Evolutionary conservation across 306 rosid genomes (phyloP).

Genomic region (Gillenia trifoliata): DNA sequence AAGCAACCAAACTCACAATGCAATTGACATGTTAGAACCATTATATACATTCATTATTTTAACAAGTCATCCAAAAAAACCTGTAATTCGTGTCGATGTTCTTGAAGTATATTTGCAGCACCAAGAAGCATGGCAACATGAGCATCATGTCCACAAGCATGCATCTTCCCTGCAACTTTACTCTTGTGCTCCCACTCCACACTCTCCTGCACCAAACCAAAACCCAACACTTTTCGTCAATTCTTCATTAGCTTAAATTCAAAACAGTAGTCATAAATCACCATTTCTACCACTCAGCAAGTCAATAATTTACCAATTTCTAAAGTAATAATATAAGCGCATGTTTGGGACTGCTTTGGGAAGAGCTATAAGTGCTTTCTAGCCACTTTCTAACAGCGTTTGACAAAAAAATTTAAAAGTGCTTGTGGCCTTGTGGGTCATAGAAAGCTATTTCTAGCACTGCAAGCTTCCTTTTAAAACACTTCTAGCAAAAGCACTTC

Average conservation of each 20-base stretch:
- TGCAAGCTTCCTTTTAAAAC: not conserved
- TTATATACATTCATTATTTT: not conserved
- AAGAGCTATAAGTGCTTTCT: too few species aligned
- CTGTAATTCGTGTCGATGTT: conserved; percentile 38
- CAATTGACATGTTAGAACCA: not conserved
- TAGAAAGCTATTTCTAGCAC: not conserved
- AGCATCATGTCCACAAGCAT: conserved; percentile 93
- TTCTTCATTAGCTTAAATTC: not conserved
- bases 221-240: not conserved
- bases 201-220: conserved; percentile 41
- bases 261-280: not conserved
- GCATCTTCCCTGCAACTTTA: conserved; percentile 89
- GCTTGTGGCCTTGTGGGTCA: not conserved
- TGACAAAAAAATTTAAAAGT: not conserved
- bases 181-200: conserved; percentile 93
- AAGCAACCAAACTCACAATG: too few species aligned
- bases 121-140: conserved; percentile 97
- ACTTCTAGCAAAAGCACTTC: not conserved
- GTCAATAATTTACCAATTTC: not conserved
- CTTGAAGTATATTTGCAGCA: conserved; percentile 74
- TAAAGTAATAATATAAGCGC: not conserved
- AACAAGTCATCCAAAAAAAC: conserved; percentile 19
- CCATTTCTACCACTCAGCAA: not conserved
- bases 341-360: not conserved
- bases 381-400: not conserved